Base-by-base conservation (phyloP, 2,329 filamentous ascomycete genomes). In the Hortaea werneckii region DNA sequence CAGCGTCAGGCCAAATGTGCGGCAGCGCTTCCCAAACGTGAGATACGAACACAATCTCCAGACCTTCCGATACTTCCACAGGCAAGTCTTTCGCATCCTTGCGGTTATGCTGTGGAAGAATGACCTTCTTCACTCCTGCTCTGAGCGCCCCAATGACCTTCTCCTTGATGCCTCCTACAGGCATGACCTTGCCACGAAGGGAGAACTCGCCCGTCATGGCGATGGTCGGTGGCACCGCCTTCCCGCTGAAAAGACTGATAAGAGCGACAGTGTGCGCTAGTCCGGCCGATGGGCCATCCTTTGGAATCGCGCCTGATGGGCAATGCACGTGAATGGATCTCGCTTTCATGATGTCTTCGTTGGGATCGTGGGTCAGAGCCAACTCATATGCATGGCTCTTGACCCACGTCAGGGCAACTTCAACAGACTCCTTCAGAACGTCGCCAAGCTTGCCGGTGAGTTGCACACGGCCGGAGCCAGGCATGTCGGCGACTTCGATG, bases 401-500 rank as follows among this genome's bases (percentile, higher is more conserved):
- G 43, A 98, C 92, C 92, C 92, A 98, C 11, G 84, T 90, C 30
- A 96, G 75, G 8, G 92, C 92, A 13, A 98, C 92, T 66, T 96
- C 90, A 37, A 96, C 92, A 52, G 83, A 90, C 67, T 98, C 92
- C 68, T 96, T 96, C 48, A 98, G 79, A 29, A 98, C 92, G 57
- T 95, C 89, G 52, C 92, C 92, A 5, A 98, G 80, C 65, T 94
- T 96, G 50, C 92, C 92, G 1, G 92, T 98, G 27, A 98, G 80
- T 68, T 96, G 92, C 32, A 98, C 87, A 44, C 84, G 82, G 30
- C 92, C 92, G 46, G 79, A 83, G 38, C 92, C 92, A 0, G 92
- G 92, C 88, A 96, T 96, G 62, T 95, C 89, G 8, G 90, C 87
- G 39, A 95, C 87, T 68, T 98, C 92, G 58, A 98, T 98, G 73